phyloP scores from a whole-genome alignment of 331 rosid species.

The Malus hybrid region DNA sequence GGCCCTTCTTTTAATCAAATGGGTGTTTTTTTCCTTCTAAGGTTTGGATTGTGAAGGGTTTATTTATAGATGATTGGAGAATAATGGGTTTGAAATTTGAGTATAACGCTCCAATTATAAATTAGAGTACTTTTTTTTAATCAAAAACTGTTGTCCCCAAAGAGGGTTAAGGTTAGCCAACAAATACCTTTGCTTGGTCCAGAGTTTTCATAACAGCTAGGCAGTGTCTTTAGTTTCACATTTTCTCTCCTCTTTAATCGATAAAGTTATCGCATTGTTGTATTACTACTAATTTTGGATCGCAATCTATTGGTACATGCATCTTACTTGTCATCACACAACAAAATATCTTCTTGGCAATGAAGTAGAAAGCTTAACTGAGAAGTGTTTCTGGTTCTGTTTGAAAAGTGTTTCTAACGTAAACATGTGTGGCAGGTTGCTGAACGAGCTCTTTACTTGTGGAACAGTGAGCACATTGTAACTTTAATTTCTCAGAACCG shows the following conservation, averaged over 20 bases:
- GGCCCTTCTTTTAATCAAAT: background rate
- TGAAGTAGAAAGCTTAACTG: background rate
- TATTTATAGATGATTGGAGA: too few relatives aligned
- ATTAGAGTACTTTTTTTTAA: background rate
- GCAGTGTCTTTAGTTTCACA: background rate
- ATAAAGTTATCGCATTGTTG: background rate
- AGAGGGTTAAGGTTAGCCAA: background rate
- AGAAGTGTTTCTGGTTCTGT: background rate
- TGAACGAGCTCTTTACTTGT: constrained; percentile 58
- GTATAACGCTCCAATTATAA: background rate
- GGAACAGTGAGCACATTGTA: constrained; percentile 63
- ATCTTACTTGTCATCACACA: background rate
- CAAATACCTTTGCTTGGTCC: background rate
- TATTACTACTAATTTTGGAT: background rate
- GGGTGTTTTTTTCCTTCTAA: background rate
- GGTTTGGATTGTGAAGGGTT: background rate
- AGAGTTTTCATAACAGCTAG: background rate
- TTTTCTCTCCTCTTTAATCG: background rate
- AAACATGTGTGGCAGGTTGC: constrained; percentile 48
- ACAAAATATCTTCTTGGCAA: background rate
- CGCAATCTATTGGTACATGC: background rate
- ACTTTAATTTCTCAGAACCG: constrained; percentile 51
- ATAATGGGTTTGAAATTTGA: background rate
- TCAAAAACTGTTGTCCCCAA: background rate
- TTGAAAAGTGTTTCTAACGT: constrained; percentile 13